Percentiles rank a stretch among this genome's conserved stretches.
Evolutionary conservation across 441 rosid genomes (phyloP).

Genomic region (Eruca vesicaria): DNA sequence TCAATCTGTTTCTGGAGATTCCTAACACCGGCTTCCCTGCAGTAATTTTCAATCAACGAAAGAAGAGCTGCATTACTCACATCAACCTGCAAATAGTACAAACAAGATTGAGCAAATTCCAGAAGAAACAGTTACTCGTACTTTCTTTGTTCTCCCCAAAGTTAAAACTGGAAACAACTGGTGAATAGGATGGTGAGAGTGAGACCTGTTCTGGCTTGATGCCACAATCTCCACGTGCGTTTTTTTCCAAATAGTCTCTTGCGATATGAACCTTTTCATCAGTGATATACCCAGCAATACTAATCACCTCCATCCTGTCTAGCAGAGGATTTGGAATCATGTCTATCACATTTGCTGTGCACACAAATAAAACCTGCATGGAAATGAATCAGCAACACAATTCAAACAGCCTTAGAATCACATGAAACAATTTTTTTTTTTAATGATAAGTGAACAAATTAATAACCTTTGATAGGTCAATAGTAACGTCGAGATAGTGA

Average conservation of each 20-base stretch:
- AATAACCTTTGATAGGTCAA: slow-evolving; percentile 93
- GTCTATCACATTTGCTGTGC: slow-evolving; percentile 98
- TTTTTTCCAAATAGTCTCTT: slow-evolving; percentile 92
- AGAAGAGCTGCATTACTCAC: slow-evolving; percentile 93
- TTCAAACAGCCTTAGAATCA: neutral
- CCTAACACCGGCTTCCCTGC: slow-evolving; percentile 99
- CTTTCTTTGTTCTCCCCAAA: neutral
- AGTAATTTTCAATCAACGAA: slow-evolving; percentile 88
- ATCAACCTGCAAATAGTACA: slow-evolving; percentile 65
- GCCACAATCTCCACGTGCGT: slow-evolving; percentile 90
- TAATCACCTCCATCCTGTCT: slow-evolving; percentile 98
- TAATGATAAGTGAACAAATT: slow-evolving; percentile 4
- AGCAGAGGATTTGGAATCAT: slow-evolving; percentile 92
- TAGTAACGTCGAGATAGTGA: slow-evolving; percentile 97
- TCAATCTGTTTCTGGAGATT: slow-evolving; percentile 99
- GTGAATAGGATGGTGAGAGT: slow-evolving; percentile 6
- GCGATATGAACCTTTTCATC: slow-evolving; percentile 99
- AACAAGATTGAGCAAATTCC: neutral
- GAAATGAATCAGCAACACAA: slow-evolving; percentile 10
- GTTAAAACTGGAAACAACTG: neutral
- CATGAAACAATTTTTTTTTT: neutral
- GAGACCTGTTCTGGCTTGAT: slow-evolving; percentile 90
- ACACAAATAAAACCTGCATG: slow-evolving; percentile 90
- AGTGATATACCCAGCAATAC: slow-evolving; percentile 97
- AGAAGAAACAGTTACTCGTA: neutral